A percentile compares a stretch with the other conserved stretches of the same genome.
phyloP scores from a whole-genome alignment of 805 yeast species.

The Yarrowia porcina region DNA sequence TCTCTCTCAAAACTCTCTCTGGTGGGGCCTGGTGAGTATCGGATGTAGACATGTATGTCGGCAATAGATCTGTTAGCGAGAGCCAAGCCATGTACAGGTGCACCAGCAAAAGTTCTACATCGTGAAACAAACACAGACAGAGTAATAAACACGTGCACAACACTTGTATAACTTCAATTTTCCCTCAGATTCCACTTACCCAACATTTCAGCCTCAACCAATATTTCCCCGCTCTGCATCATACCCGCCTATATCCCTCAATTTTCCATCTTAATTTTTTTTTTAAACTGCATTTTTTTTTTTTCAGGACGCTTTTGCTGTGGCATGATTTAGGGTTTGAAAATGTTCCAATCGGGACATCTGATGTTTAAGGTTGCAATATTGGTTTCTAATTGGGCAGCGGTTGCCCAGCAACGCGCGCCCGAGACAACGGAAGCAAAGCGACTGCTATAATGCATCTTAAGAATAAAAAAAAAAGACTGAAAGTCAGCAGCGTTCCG shows the following conservation, averaged over 20 bases:
- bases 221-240: background rate
- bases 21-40: background rate
- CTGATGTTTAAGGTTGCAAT: background rate
- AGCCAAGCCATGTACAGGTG: background rate
- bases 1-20: background rate
- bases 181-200: too few relatives aligned
- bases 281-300: background rate
- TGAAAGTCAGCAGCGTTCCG: too few relatives aligned
- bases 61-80: background rate
- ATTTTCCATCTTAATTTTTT: too few relatives aligned
- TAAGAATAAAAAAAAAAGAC: too few relatives aligned
- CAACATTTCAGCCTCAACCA: background rate
- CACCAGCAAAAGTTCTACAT: background rate
- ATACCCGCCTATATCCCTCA: background rate
- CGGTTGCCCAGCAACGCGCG: slow-evolving; percentile 8
- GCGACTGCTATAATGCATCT: too few relatives aligned
- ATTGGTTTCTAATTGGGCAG: background rate
- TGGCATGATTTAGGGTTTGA: background rate
- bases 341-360: background rate
- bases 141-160: too few relatives aligned
- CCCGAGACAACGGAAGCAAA: too few relatives aligned
- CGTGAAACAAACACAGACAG: too few relatives aligned
- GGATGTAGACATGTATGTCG: background rate
- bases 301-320: background rate
- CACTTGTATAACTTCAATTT: too few relatives aligned